phyloP scores from a whole-genome alignment of 2,329 filamentous ascomycete species.

The Xylariaceae sp. region DNA sequence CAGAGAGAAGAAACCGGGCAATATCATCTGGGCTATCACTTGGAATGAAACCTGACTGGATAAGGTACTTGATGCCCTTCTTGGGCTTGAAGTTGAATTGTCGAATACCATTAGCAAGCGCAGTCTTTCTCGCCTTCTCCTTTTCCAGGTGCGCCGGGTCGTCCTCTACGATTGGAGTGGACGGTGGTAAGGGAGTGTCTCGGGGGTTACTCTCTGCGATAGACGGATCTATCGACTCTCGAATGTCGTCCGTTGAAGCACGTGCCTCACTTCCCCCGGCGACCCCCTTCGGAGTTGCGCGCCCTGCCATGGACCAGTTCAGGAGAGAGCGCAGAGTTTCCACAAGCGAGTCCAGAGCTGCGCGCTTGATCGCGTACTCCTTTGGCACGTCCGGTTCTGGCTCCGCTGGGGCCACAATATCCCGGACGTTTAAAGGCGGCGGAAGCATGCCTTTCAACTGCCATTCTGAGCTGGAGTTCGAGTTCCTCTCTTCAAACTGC shows the following conservation, averaged over 20 bases:
- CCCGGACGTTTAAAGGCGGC: constrained; percentile 75
- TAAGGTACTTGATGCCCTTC: constrained; percentile 75
- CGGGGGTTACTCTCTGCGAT: constrained; percentile 56
- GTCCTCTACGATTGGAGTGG: constrained; percentile 71
- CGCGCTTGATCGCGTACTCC: constrained; percentile 87
- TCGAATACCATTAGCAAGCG: constrained; percentile 78
- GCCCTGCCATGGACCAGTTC: constrained; percentile 71
- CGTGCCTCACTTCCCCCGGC: constrained; percentile 46
- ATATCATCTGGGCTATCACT: constrained; percentile 77
- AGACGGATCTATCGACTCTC: constrained; percentile 73
- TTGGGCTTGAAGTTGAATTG: constrained; percentile 99
- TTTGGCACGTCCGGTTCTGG: constrained; percentile 68
- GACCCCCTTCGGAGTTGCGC: constrained; percentile 55
- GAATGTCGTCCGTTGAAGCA: constrained; percentile 48
- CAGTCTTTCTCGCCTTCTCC: constrained; percentile 90
- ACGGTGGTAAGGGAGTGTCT: constrained; percentile 54
- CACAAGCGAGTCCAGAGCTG: constrained; percentile 82
- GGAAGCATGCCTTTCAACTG: constrained; percentile 79
- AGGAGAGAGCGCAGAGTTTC: constrained; percentile 85
- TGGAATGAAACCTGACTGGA: constrained; percentile 81
- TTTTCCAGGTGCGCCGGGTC: constrained; percentile 92
- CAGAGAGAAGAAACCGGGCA: constrained; percentile 72
- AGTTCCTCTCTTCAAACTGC: constrained; percentile 73
- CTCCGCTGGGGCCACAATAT: constrained; percentile 57
- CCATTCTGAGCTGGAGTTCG: constrained; percentile 69